Conservation (phyloP, 2,329 filamentous ascomycete species). For the Trichothecium sympodiale region DNA sequence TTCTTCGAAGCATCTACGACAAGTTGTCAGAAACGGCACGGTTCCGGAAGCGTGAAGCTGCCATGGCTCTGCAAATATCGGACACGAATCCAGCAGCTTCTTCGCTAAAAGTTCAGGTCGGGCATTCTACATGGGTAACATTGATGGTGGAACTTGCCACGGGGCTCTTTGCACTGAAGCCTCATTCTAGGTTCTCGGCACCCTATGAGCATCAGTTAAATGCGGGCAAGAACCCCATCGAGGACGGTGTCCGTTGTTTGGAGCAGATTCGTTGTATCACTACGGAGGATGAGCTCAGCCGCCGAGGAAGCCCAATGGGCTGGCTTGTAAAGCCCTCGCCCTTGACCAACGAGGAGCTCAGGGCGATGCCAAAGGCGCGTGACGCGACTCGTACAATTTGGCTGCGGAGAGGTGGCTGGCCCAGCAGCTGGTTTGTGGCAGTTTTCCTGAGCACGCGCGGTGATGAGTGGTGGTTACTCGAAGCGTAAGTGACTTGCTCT, state of each 20-base stretch:
- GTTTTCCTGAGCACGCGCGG: slow-evolving; percentile 60
- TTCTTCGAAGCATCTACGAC: slow-evolving; percentile 55
- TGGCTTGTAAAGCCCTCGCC: slow-evolving; percentile 47
- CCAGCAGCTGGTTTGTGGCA: slow-evolving; percentile 58
- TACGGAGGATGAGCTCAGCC: slow-evolving; percentile 49
- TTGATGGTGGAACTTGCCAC: slow-evolving; percentile 67
- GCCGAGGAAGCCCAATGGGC: slow-evolving; percentile 48
- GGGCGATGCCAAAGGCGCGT: slow-evolving; percentile 49
- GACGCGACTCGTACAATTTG: slow-evolving; percentile 55
- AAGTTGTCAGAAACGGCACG: slow-evolving; percentile 49
- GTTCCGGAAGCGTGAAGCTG: slow-evolving; percentile 48
- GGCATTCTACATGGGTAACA: slow-evolving; percentile 43
- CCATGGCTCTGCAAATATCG: slow-evolving; percentile 46
- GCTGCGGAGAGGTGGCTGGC: slow-evolving; percentile 64
- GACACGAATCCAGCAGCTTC: slow-evolving; percentile 55
- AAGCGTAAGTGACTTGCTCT: slow-evolving; percentile 37
- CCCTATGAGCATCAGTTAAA: slow-evolving; percentile 58
- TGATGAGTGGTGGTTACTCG: slow-evolving; percentile 69
- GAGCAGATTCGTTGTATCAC: slow-evolving; percentile 52
- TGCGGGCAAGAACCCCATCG: slow-evolving; percentile 39
- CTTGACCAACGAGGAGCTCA: slow-evolving; percentile 41
- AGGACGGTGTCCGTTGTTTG: slow-evolving; percentile 45
- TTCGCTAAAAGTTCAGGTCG: slow-evolving; percentile 57
- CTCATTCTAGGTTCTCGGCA: slow-evolving; percentile 44
- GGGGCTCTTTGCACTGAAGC: slow-evolving; percentile 62